A percentile compares a stretch with the other conserved stretches of the same genome.
These are phyloP conservation scores for Colletotrichum eremochloae DNA, from an alignment of 2,329 filamentous ascomycete genomes.

Conservation along the genomic window DNA sequence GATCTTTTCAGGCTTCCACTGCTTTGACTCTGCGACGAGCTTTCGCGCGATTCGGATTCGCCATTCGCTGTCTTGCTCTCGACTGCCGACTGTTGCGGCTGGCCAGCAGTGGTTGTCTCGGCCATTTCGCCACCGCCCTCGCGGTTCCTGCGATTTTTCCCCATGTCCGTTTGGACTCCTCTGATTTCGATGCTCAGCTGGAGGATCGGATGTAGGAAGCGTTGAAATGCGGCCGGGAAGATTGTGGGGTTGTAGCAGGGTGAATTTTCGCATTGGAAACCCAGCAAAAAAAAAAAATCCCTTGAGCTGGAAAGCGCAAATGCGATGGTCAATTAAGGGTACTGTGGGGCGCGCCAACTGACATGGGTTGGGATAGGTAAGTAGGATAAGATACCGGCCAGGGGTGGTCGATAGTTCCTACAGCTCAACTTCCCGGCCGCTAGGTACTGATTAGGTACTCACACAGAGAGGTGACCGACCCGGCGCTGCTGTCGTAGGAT, in stretches of 20 bases:
- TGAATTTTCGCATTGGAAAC: constrained; percentile 7
- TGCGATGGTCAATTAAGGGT: constrained; percentile 1
- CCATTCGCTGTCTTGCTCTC: constrained; percentile 2
- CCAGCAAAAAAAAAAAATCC: constrained; percentile 16
- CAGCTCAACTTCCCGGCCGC: not conserved
- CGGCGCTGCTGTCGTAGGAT: too few relatives aligned
- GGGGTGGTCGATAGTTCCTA: not conserved
- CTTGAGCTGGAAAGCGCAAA: constrained; percentile 6
- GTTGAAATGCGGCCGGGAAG: not conserved
- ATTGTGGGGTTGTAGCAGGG: constrained; percentile 17
- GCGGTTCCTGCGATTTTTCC: constrained; percentile 28
- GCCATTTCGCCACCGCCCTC: constrained; percentile 32
- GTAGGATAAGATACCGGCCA: not conserved
- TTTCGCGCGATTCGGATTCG: constrained; percentile 16
- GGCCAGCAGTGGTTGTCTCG: constrained; percentile 4
- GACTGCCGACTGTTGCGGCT: not conserved
- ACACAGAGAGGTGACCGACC: not conserved
- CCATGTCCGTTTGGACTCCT: constrained; percentile 16
- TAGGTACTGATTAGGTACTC: not conserved
- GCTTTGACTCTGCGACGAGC: constrained; percentile 47
- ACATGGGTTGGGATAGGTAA: constrained; percentile 2
- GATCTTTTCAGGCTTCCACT: constrained; percentile 63
- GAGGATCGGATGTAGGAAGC: not conserved
- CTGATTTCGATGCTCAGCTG: not conserved
- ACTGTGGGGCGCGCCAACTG: constrained; percentile 5